phyloP scores from a whole-genome alignment of 2,329 filamentous ascomycete genomes.

The Diplodia mutila region DNA sequence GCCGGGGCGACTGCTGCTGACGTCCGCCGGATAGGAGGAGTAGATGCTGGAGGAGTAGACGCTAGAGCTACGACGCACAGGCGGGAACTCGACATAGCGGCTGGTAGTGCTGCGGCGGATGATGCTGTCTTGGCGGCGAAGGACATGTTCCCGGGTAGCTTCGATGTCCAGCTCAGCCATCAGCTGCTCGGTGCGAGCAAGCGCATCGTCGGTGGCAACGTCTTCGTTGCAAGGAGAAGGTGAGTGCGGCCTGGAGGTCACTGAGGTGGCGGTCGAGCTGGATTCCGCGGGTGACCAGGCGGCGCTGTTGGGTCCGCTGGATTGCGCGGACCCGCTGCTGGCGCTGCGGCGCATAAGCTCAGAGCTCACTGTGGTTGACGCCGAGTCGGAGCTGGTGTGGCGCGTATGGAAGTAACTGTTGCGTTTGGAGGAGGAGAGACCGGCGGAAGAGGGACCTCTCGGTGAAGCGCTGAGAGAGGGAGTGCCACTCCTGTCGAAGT shows the following conservation, averaged over 20 bases:
- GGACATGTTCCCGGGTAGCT: neutral
- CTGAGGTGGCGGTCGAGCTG: conserved; percentile 1
- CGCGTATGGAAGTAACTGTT: conserved; percentile 12
- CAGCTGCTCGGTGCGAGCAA: conserved; percentile 20
- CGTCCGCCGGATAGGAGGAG: neutral
- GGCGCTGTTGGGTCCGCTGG: neutral
- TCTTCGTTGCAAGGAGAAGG: neutral
- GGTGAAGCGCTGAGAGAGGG: no score
- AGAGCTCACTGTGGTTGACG: neutral
- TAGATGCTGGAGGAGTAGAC: conserved; percentile 1
- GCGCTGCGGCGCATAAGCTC: conserved; percentile 6
- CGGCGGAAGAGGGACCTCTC: neutral
- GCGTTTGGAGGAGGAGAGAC: neutral
- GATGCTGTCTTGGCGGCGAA: neutral
- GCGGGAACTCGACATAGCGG: neutral
- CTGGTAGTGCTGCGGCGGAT: neutral
- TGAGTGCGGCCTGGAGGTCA: neutral
- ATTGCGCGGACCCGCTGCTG: neutral
- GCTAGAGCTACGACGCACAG: neutral
- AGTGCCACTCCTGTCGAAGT: neutral
- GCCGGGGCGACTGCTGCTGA: conserved; percentile 4
- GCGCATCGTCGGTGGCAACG: conserved; percentile 2
- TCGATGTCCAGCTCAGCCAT: conserved; percentile 24
- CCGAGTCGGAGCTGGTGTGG: neutral
- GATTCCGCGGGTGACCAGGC: conserved; percentile 8